phyloP scores from a whole-genome alignment of 352 stramenopile genomes.

The Globisporangium canariense region DNA sequence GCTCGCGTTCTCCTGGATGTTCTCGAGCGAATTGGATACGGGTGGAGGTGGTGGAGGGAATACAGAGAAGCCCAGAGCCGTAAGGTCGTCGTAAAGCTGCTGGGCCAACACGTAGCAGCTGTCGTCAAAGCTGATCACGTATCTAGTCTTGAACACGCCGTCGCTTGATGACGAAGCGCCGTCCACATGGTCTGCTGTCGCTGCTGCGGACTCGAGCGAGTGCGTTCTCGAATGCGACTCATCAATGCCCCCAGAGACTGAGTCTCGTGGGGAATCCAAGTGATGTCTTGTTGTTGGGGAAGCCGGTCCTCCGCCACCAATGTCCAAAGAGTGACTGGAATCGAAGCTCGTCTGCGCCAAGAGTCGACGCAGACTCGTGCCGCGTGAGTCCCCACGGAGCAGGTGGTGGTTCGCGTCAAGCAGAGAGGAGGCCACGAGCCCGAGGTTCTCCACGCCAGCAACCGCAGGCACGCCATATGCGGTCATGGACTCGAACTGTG shows the following conservation, averaged over 20 bases:
- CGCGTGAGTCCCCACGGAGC: slow-evolving; percentile 20
- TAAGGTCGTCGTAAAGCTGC: slow-evolving; percentile 53
- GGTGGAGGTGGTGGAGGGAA: slow-evolving; percentile 28
- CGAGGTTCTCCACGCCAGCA: slow-evolving; percentile 53
- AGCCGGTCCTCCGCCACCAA: neutral
- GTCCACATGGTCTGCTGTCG: neutral
- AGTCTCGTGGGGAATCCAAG: neutral
- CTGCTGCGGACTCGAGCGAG: neutral
- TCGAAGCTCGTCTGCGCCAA: slow-evolving; percentile 27
- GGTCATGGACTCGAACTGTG: slow-evolving; percentile 64
- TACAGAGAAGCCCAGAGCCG: slow-evolving; percentile 37
- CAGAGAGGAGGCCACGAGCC: slow-evolving; percentile 35
- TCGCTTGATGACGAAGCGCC: neutral
- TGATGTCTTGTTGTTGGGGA: neutral
- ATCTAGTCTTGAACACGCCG: slow-evolving; percentile 27
- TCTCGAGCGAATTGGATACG: neutral
- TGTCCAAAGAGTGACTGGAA: slow-evolving; percentile 15
- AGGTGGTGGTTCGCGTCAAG: slow-evolving; percentile 18
- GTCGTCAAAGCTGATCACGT: slow-evolving; percentile 69
- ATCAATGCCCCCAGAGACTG: neutral
- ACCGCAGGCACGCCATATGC: slow-evolving; percentile 60
- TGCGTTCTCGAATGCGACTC: neutral
- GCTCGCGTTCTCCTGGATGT: slow-evolving; percentile 10
- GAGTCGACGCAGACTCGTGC: slow-evolving; percentile 38
- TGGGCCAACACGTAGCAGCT: slow-evolving; percentile 51